Evolutionary conservation across 441 rosid genomes (phyloP), one percentile per base, ranked within the genome.

Genomic region (Biscutella auriculata): DNA sequence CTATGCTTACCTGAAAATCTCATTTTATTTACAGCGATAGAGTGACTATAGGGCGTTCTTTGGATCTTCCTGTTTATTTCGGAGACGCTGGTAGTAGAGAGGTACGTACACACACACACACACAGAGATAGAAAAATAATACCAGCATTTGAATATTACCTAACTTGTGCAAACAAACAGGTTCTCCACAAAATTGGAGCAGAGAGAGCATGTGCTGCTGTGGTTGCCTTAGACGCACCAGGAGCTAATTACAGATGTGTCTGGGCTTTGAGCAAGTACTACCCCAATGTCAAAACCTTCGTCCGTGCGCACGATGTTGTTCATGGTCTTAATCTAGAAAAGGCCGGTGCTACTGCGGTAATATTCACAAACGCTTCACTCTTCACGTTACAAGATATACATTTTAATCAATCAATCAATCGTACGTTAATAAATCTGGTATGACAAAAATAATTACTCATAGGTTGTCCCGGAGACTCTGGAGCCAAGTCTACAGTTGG

Each of bases 211-310:
- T 84, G 97, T 65, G 95, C 98, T 53, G 97, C 98, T 6, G 98
- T 95, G 63, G 80, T 93, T 65, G 87, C 98, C 53, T 68, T 93
- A 73, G 97, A 93, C 69, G 68, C 88, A 64, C 97, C 98, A 33
- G 95, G 98, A 74, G 97, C 97, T 66, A 93, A 93, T 65, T 93
- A 87, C 76, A 82, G 98, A 82, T 83, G 95, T 70, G 98, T 93
- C 33, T 93, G 98, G 97, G 97, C 98, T 59, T 73, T 93, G 67
- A 93, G 77, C 95, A 93, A 93, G 84, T 76, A 87, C 64, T 93
- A 83, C 67, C 98, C 98, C 26, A 88, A 93, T 10, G 95, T 87
- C 65, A 93, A 88, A 68, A 93, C 97, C 35, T 88, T 84, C 69
- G 97, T 93, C 33, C 97, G 97, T 53, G 98, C 98, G 59, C 98